These are phyloP conservation scores for Umbelopsis sp. DNA, from an alignment of 371 early-diverging fungal genomes.

Conservation along the genomic window DNA sequence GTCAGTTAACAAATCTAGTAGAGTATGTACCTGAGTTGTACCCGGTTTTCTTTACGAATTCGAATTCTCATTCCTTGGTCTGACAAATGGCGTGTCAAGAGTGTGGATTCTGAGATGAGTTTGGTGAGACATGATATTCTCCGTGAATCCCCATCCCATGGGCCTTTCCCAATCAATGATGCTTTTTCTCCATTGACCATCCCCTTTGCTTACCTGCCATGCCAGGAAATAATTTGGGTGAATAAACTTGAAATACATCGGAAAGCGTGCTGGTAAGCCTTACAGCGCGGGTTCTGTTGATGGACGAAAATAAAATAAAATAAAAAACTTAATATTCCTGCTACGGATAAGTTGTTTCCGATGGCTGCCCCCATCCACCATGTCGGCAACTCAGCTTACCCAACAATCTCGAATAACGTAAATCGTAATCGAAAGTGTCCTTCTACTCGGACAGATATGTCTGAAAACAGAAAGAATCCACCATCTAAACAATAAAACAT, in stretches of 20 bases:
- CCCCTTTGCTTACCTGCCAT: slow-evolving; percentile 68
- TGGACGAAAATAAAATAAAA: not conserved
- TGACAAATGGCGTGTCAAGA: slow-evolving; percentile 20
- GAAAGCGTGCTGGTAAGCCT: slow-evolving; percentile 43
- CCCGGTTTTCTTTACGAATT: slow-evolving; percentile 23
- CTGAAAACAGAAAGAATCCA: slow-evolving; percentile 95
- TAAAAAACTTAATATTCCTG: too few species aligned
- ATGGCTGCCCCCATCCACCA: slow-evolving; percentile 1
- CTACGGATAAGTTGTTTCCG: too few species aligned
- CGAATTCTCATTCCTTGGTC: slow-evolving; percentile 23
- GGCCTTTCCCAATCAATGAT: too few species aligned
- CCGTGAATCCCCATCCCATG: not conserved
- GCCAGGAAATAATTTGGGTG: slow-evolving; percentile 87
- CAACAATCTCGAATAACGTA: slow-evolving; percentile 84
- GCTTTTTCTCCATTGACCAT: too few species aligned
- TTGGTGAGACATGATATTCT: too few species aligned
- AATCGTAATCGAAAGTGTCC: slow-evolving; percentile 89
- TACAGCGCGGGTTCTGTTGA: slow-evolving; percentile 33
- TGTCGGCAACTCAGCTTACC: slow-evolving; percentile 38
- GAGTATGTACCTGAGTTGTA: not conserved
- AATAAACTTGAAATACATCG: slow-evolving; percentile 76
- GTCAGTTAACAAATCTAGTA: not conserved
- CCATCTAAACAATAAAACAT: slow-evolving; percentile 59
- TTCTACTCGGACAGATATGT: slow-evolving; percentile 89
- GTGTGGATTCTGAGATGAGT: slow-evolving; percentile 56